Percentiles rank a stretch among this genome's conserved stretches.
phyloP scores from a whole-genome alignment of 805 yeast genomes.

The Ogataea methanolica region DNA sequence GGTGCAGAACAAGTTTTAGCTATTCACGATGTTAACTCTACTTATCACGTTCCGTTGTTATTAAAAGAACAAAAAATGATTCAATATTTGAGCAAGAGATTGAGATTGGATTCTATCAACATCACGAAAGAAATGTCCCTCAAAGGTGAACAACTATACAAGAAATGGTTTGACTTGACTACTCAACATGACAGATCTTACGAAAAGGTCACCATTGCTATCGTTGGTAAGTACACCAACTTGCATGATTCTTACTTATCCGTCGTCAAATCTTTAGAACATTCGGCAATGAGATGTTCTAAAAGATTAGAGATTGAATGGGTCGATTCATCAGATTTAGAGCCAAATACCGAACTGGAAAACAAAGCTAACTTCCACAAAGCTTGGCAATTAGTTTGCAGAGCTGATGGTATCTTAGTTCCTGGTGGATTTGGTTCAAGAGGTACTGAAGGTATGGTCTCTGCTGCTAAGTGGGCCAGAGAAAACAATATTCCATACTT shows the following conservation, averaged over 20 bases:
- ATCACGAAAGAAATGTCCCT: slow-evolving; percentile 45
- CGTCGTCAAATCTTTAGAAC: slow-evolving; percentile 93
- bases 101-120: slow-evolving; percentile 48
- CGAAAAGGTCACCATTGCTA: slow-evolving; percentile 88
- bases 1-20: slow-evolving; percentile 97
- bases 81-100: slow-evolving; percentile 64
- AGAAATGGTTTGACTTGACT: slow-evolving; percentile 78
- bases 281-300: slow-evolving; percentile 85
- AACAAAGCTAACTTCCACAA: slow-evolving; percentile 80
- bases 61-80: slow-evolving; percentile 83
- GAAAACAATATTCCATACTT: slow-evolving; percentile 89
- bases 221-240: slow-evolving; percentile 96
- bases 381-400: slow-evolving; percentile 91
- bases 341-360: slow-evolving; percentile 57
- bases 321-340: slow-evolving; percentile 94
- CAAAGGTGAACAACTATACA: slow-evolving; percentile 67
- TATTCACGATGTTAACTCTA: slow-evolving; percentile 93
- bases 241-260: slow-evolving; percentile 93
- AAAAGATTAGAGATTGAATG: slow-evolving; percentile 84
- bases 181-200: slow-evolving; percentile 73
- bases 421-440: slow-evolving; percentile 98
- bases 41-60: slow-evolving; percentile 94
- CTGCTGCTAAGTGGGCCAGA: slow-evolving; percentile 98
- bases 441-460: slow-evolving; percentile 97
- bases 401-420: slow-evolving; percentile 93